Evolutionary conservation across 2,329 filamentous ascomycete species (phyloP).

Genomic region (Pseudogymnoascus sp.): DNA sequence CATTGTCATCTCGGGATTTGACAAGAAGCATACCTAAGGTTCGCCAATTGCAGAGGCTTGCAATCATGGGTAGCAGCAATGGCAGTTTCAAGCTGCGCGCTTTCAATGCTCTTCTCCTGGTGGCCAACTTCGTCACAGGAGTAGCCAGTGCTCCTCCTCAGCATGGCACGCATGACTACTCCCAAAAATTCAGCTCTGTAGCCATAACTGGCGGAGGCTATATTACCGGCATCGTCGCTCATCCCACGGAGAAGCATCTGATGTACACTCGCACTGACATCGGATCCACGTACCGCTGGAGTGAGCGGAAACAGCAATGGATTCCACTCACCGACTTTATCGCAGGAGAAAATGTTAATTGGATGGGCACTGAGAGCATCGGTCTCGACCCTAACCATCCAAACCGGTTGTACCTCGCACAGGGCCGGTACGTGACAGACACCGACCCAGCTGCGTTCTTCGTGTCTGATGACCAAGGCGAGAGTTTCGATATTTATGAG

Average conservation of each 20-base stretch:
- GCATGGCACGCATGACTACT: conserved; percentile 1
- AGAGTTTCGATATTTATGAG: conserved; percentile 13
- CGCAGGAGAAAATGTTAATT: conserved; percentile 12
- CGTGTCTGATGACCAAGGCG: conserved; percentile 13
- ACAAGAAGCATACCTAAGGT: background rate
- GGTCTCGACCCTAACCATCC: conserved; percentile 12
- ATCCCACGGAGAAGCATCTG: conserved; percentile 13
- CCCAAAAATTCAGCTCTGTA: conserved; percentile 12
- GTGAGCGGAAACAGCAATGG: conserved; percentile 10
- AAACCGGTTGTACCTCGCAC: conserved; percentile 14
- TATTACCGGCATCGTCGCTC: conserved; percentile 14
- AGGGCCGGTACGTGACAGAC: conserved; percentile 12
- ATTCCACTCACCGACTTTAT: conserved; percentile 16
- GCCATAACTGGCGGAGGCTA: conserved; percentile 14
- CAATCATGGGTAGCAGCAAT: background rate
- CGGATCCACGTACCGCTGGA: conserved; percentile 13
- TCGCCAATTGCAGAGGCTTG: background rate
- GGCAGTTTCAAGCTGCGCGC: background rate
- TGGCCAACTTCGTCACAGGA: background rate
- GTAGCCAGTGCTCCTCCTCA: background rate
- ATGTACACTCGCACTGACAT: conserved; percentile 15
- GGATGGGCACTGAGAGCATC: conserved; percentile 14
- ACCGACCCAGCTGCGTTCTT: conserved; percentile 12
- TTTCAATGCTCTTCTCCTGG: background rate
- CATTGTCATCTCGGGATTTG: background rate